Base-by-base conservation (phyloP, 2,329 filamentous ascomycete species). In the Aspergillus sojae region DNA sequence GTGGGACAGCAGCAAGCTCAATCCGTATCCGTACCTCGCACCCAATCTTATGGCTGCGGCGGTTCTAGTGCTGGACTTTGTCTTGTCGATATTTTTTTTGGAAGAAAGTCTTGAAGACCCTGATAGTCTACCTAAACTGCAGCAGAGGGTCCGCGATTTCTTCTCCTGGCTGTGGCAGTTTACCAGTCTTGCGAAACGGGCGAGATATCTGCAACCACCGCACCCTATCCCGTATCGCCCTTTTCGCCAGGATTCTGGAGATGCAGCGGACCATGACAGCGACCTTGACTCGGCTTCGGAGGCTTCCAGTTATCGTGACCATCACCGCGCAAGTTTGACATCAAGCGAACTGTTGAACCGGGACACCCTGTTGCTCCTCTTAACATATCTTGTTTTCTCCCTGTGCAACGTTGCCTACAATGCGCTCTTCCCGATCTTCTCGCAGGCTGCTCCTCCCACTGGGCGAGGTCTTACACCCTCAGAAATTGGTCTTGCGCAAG, bases 361-460 rank as follows among this genome's bases (percentile, higher is more conserved):
- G 62, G 93, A 95, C 63, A 97, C 93, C 0, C 76, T 97, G 14
- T 82, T 96, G 3, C 85, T 99, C 0, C 85, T 99, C 6, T 76
- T 87, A 58, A 96, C 94, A 0, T 98, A 97, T 73, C 86, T 97
- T 50, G 90, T 98, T 57, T 99, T 98, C 74, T 94, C 97, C 72
- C 84, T 99, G 5, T 89, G 91, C 65, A 98, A 98, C 77, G 93
- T 97, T 68, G 93, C 93, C 4, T 99, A 94, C 84, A 97, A 97
- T 78, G 94, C 92, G 21, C 83, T 99, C 0, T 99, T 96, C 72
- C 95, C 95, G 0, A 94, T 98, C 60, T 99, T 98, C 71, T 92
- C 90, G 0, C 89, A 94, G 60, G 88, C 91, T 0, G 78, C 85
- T 0, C 83, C 88, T 0, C 95, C 95, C 0, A 89, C 89, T 0